These are phyloP conservation scores for Globisporangium nodosum DNA, from an alignment of 352 stramenopile species.

Conservation along the genomic window DNA sequence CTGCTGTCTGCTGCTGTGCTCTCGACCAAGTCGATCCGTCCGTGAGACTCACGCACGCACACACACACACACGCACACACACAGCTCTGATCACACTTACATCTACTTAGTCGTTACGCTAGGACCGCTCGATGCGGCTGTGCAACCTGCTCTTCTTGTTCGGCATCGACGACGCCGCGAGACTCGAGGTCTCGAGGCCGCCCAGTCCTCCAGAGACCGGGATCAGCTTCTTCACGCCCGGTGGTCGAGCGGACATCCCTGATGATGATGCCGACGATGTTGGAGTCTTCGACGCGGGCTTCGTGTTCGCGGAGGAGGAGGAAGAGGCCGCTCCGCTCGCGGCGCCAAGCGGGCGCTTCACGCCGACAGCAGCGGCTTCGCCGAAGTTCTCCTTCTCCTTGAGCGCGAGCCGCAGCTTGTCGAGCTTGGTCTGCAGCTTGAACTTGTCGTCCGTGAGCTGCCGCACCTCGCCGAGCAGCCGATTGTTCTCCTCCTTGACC, in stretches of 20 bases:
- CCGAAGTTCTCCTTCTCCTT: slow-evolving; percentile 76
- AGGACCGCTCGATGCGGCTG: slow-evolving; percentile 14
- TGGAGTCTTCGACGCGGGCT: background rate
- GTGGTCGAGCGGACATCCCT: background rate
- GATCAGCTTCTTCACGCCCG: slow-evolving; percentile 11
- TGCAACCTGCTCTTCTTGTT: slow-evolving; percentile 37
- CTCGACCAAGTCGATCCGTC: no score
- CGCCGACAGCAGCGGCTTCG: slow-evolving; percentile 7
- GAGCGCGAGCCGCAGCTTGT: slow-evolving; percentile 39
- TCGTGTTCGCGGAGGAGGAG: background rate
- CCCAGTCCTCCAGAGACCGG: slow-evolving; percentile 5
- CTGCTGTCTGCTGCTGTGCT: no score
- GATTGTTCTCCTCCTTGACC: slow-evolving; percentile 83
- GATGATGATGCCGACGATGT: background rate
- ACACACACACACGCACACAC: slow-evolving; percentile 3
- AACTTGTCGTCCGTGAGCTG: slow-evolving; percentile 60
- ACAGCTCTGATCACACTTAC: background rate
- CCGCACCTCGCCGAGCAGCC: slow-evolving; percentile 59
- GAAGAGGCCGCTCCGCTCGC: background rate
- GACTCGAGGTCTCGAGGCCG: slow-evolving; percentile 13
- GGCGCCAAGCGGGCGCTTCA: background rate
- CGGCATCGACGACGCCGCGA: slow-evolving; percentile 15
- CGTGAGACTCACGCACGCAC: background rate
- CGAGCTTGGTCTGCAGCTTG: slow-evolving; percentile 39
- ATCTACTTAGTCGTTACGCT: background rate